Percentiles rank a stretch among this genome's conserved stretches.
Evolutionary conservation across 768 basidiomycete species (phyloP).

Genomic region (Leucocoprinus birnbaumii): DNA sequence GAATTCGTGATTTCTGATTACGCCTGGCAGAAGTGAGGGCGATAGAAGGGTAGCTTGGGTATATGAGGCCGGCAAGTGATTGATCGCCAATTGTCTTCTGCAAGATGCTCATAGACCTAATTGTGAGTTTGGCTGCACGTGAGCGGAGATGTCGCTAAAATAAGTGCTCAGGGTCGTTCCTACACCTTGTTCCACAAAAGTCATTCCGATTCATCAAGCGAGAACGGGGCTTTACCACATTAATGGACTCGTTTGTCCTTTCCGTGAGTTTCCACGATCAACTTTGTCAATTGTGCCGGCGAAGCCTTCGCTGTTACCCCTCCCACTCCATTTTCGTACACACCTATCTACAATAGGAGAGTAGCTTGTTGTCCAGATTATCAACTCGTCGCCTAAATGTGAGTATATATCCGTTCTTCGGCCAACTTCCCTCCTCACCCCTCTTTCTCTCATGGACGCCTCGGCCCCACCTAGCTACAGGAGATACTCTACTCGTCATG

Average conservation of each 20-base stretch:
- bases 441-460: conserved; percentile 36
- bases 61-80: too few species aligned
- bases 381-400: conserved; percentile 6
- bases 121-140: conserved; percentile 4
- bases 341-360: conserved; percentile 23
- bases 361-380: conserved; percentile 25
- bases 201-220: conserved; percentile 3
- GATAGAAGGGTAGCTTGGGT: too few species aligned
- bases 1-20: not conserved
- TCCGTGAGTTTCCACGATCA: not conserved
- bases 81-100: not conserved
- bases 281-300: conserved; percentile 18
- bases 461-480: conserved; percentile 48
- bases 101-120: not conserved
- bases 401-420: conserved; percentile 13
- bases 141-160: not conserved
- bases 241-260: conserved; percentile 14
- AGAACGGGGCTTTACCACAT: conserved; percentile 10
- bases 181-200: conserved; percentile 7
- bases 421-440: conserved; percentile 8
- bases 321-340: conserved; percentile 12
- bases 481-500: conserved; percentile 46
- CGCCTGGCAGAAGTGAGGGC: not conserved
- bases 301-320: not conserved
- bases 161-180: not conserved